Evolutionary conservation across 2,329 filamentous ascomycete genomes (phyloP).

Genomic region (Parascedosporium putredinis): DNA sequence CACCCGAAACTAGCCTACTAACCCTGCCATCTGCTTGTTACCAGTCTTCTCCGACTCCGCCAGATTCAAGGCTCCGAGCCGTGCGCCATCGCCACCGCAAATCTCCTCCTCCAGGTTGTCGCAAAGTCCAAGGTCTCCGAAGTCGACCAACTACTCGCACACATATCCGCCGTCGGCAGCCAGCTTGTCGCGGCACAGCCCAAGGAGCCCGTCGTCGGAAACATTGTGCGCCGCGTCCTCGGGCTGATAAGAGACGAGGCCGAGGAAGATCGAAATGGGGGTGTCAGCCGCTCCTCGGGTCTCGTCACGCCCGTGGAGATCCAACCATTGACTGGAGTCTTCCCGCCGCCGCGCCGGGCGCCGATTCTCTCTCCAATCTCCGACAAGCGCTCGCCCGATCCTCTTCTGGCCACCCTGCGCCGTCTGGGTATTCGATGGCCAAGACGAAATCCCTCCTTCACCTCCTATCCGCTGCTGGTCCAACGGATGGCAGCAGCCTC

Average conservation of each 20-base stretch:
- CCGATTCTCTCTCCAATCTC: conserved; percentile 18
- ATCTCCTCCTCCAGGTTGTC: conserved; percentile 79
- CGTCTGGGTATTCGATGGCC: conserved; percentile 53
- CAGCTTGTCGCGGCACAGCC: conserved; percentile 75
- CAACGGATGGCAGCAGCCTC: conserved; percentile 27
- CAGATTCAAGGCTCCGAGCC: conserved; percentile 82
- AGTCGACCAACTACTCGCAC: conserved; percentile 66
- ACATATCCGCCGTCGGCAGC: conserved; percentile 69
- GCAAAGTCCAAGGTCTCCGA: conserved; percentile 70
- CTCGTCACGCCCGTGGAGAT: neutral
- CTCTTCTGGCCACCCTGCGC: conserved; percentile 38
- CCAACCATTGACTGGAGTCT: neutral
- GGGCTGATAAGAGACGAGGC: conserved; percentile 87
- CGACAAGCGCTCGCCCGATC: conserved; percentile 35
- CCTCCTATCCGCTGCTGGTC: conserved; percentile 63
- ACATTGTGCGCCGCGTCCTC: conserved; percentile 83
- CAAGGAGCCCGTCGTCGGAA: conserved; percentile 83
- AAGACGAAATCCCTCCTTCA: conserved; percentile 75
- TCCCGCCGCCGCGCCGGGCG: conserved; percentile 7
- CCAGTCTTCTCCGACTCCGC: conserved; percentile 77
- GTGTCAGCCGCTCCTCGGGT: conserved; percentile 36
- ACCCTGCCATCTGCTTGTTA: no score
- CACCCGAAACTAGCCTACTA: neutral
- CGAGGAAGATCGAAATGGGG: conserved; percentile 64
- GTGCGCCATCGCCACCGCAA: conserved; percentile 84